phyloP scores from a whole-genome alignment of 345 rosid genomes.

The Mercurialis annua region DNA sequence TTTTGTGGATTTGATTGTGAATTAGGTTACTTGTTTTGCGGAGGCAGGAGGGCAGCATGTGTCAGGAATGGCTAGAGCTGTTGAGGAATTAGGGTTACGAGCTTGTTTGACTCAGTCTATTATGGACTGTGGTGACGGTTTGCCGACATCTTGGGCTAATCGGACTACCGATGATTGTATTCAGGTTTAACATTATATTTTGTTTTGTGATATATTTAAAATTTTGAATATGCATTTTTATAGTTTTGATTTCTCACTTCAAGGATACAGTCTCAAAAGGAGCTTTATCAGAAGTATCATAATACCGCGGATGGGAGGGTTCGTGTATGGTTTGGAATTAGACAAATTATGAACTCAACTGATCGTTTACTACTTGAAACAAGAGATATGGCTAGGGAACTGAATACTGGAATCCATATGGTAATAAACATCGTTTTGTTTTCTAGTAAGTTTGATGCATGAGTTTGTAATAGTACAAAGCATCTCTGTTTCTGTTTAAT shows the following conservation, averaged over 20 bases:
- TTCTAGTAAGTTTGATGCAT: not conserved
- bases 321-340: constrained; percentile 63
- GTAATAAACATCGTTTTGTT: constrained; percentile 25
- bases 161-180: constrained; percentile 54
- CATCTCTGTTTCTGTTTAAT: not conserved
- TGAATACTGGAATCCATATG: constrained; percentile 72
- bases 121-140: constrained; percentile 66
- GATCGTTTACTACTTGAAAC: constrained; percentile 55
- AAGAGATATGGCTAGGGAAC: constrained; percentile 49
- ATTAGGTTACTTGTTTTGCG: constrained; percentile 70
- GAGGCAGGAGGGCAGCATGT: constrained; percentile 80
- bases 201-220: not conserved
- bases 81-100: constrained; percentile 55
- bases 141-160: constrained; percentile 57
- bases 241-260: constrained; percentile 16
- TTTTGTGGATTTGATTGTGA: not conserved
- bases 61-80: constrained; percentile 61
- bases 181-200: constrained; percentile 35
- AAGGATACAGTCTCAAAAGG: constrained; percentile 53
- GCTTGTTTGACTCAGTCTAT: constrained; percentile 60
- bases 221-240: not conserved
- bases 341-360: constrained; percentile 66
- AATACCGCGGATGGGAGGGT: constrained; percentile 66
- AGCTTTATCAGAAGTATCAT: constrained; percentile 53
- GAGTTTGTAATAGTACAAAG: no score